phyloP scores from a whole-genome alignment of 2,329 filamentous ascomycete species.

The Hyphodiscus sp. region DNA sequence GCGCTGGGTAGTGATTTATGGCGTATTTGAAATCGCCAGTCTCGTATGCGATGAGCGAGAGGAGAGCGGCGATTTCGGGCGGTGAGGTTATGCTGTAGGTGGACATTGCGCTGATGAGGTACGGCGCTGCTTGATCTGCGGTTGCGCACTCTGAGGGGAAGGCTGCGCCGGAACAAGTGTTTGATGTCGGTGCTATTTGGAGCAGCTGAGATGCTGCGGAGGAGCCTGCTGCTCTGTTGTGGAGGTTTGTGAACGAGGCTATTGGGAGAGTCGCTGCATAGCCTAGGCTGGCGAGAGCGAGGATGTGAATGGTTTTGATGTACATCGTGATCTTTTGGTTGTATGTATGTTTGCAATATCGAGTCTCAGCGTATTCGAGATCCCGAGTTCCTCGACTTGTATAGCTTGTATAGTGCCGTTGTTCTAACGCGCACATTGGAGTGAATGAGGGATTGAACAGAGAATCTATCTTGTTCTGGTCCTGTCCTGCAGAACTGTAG shows the following conservation, averaged over 20 bases:
- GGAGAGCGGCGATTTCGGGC: constrained; percentile 51
- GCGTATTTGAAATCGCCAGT: constrained; percentile 56
- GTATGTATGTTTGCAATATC: background rate
- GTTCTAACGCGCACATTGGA: background rate
- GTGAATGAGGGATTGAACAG: background rate
- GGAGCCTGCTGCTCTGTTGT: constrained; percentile 4
- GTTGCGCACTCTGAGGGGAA: constrained; percentile 46
- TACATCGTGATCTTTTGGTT: background rate
- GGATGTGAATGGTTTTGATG: background rate
- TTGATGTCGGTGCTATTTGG: constrained; percentile 43
- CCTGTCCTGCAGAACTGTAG: background rate
- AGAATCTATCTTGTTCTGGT: background rate
- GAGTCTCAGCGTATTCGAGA: background rate
- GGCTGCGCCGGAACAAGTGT: constrained; percentile 37
- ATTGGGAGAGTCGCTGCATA: constrained; percentile 5
- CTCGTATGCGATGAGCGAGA: constrained; percentile 57
- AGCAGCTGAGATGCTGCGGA: constrained; percentile 18
- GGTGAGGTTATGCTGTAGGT: constrained; percentile 45
- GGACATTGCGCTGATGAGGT: constrained; percentile 44
- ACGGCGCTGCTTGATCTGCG: constrained; percentile 42
- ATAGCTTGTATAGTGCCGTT: background rate
- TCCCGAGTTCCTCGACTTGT: background rate
- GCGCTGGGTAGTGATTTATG: constrained; percentile 47
- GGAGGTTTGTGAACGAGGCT: constrained; percentile 1
- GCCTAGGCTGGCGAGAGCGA: constrained; percentile 4